Evolutionary conservation across 1,284 basidiomycete species (phyloP).

Genomic region (Puccinia triticina): DNA sequence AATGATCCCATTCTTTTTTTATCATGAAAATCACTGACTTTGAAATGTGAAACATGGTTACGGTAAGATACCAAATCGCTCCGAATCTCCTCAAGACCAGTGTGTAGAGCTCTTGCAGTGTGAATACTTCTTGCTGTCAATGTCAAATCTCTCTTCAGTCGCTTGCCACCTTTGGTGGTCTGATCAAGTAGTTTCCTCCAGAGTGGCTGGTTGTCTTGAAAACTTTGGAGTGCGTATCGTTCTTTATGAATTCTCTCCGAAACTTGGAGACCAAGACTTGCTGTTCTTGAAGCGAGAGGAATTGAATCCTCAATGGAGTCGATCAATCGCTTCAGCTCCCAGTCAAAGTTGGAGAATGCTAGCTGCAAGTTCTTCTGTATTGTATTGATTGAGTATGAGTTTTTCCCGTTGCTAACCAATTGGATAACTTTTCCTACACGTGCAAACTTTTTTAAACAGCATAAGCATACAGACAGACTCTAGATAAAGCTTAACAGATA

Average conservation of each 20-base stretch:
- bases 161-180: slow-evolving; percentile 51
- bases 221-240: slow-evolving; percentile 21
- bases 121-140: slow-evolving; percentile 53
- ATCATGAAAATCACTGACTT: neutral
- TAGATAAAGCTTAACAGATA: neutral
- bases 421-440: slow-evolving; percentile 55
- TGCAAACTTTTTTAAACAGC: slow-evolving; percentile 53
- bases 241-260: slow-evolving; percentile 47
- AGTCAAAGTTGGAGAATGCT: slow-evolving; percentile 53
- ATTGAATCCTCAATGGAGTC: slow-evolving; percentile 54
- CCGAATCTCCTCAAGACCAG: slow-evolving; percentile 53
- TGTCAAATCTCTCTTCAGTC: slow-evolving; percentile 54
- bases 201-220: slow-evolving; percentile 49
- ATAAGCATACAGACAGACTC: slow-evolving; percentile 1
- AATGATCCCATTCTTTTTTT: no score
- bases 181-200: slow-evolving; percentile 48
- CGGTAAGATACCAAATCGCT: slow-evolving; percentile 51
- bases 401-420: slow-evolving; percentile 27
- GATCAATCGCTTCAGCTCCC: slow-evolving; percentile 53
- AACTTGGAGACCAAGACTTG: slow-evolving; percentile 53
- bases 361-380: slow-evolving; percentile 53
- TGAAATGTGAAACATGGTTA: slow-evolving; percentile 48
- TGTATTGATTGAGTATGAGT: slow-evolving; percentile 30
- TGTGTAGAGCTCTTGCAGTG: slow-evolving; percentile 49
- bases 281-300: slow-evolving; percentile 53